Evolutionary conservation across 2,329 filamentous ascomycete species (phyloP).

Genomic region (Bipolaris oryzae): DNA sequence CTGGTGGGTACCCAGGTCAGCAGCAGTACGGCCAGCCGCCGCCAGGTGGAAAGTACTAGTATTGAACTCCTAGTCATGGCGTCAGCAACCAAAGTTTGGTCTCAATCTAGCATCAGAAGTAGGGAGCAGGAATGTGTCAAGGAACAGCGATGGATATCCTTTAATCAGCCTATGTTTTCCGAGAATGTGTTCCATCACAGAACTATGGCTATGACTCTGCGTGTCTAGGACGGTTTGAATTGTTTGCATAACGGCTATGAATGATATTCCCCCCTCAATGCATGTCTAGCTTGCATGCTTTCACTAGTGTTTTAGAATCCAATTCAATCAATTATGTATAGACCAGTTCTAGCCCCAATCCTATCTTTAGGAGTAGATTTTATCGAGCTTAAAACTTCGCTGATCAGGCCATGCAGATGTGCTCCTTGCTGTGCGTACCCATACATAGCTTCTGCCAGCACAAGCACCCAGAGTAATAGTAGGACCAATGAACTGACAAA

Average conservation of each 20-base stretch:
- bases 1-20: constrained; percentile 31
- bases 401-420: too few species aligned
- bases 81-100: neutral
- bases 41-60: constrained; percentile 29
- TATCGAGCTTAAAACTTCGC: too few species aligned
- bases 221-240: neutral
- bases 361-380: too few species aligned
- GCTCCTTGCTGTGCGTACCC: too few species aligned
- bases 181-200: neutral
- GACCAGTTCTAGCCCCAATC: too few species aligned
- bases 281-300: too few species aligned
- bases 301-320: too few species aligned
- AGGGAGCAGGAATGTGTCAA: neutral
- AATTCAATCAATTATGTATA: too few species aligned
- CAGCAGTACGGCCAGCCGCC: constrained; percentile 30
- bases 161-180: neutral
- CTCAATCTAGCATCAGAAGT: neutral
- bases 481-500: too few species aligned
- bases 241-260: neutral
- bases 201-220: neutral
- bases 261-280: too few species aligned
- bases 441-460: too few species aligned
- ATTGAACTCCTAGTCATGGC: neutral
- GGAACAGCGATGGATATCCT: neutral
- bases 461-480: too few species aligned